phyloP scores from a whole-genome alignment of 371 early-diverging fungal species.

The Dichotomocladium elegans region DNA sequence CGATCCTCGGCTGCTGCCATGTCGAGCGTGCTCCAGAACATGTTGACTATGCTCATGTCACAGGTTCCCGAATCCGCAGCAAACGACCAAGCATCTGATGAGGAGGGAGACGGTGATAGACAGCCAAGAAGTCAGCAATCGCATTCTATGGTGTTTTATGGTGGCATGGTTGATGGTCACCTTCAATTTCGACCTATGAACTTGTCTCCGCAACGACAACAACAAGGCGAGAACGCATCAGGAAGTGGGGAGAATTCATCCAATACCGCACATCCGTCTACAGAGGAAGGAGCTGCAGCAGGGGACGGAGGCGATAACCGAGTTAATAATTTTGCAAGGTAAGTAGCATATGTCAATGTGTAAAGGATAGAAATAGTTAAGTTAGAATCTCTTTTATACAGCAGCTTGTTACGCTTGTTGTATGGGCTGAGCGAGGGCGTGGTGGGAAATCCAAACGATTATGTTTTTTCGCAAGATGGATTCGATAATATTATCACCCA shows the following conservation, averaged over 20 bases:
- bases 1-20: background rate
- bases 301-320: background rate
- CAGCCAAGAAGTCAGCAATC: slow-evolving; percentile 6
- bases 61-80: background rate
- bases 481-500: slow-evolving; percentile 78
- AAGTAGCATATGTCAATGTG: background rate
- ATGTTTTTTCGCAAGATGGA: slow-evolving; percentile 57
- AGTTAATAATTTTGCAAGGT: background rate
- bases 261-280: too few species aligned
- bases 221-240: background rate
- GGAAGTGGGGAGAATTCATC: background rate
- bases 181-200: slow-evolving; percentile 22
- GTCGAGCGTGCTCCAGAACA: background rate
- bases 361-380: too few species aligned
- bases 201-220: slow-evolving; percentile 1
- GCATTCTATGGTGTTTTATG: slow-evolving; percentile 25
- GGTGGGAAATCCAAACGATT: slow-evolving; percentile 60
- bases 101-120: background rate
- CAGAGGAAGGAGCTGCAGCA: slow-evolving; percentile 2
- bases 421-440: slow-evolving; percentile 30
- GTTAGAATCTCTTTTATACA: background rate
- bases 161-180: slow-evolving; percentile 30
- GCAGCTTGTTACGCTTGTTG: slow-evolving; percentile 34
- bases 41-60: background rate
- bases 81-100: background rate